Evolutionary conservation across 352 stramenopile genomes (phyloP), one percentile per base, ranked within the genome.

Genomic region (Salisapilia sapeloensis): DNA sequence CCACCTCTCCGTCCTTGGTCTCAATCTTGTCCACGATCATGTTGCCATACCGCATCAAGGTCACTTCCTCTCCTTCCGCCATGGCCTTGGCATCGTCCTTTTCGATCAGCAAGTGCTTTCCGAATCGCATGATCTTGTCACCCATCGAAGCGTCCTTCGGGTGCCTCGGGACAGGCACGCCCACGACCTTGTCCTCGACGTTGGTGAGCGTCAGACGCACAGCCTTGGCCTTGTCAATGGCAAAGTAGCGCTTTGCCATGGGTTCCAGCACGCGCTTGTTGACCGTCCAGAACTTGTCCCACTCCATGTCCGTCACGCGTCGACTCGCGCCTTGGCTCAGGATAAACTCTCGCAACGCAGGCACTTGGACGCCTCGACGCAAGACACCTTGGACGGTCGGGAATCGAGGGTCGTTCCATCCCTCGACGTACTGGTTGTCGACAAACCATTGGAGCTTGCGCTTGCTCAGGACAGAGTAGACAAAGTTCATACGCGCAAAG

Each of bases 391-490:
- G 86, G 17, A 99, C 84, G 6, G 96, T 99, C 21, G 96, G 96
- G 64, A 99, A 98, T 21, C 96, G 76, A 19, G 96, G 92, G 58
- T 99, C 96, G 48, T 94, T 85, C 96, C 96, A 99, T 48, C 91
- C 84, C 33, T 92, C 80, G 1, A 99, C 95, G 39, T 92, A 51
- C 11, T 82, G 77, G 26, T 97, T 81, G 40, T 99, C 94, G 7
- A 99, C 96, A 58, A 99, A 98, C 95, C 93, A 98, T 31, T 94
- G 93, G 24, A 99, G 58, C 60, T 99, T 99, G 32, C 96, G 85
- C 71, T 99, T 99, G 38, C 79, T 97, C 39, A 99, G 72, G 22
- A 98, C 80, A 15, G 95, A 99, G 56, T 98, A 89, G 44, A 97
- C 86, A 56, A 99, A 99, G 67, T 99, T 99, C 74, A 99, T 94